These are phyloP conservation scores for Fraxinus baroniana DNA, from an alignment of 305 asterid species.

Conservation along the genomic window DNA sequence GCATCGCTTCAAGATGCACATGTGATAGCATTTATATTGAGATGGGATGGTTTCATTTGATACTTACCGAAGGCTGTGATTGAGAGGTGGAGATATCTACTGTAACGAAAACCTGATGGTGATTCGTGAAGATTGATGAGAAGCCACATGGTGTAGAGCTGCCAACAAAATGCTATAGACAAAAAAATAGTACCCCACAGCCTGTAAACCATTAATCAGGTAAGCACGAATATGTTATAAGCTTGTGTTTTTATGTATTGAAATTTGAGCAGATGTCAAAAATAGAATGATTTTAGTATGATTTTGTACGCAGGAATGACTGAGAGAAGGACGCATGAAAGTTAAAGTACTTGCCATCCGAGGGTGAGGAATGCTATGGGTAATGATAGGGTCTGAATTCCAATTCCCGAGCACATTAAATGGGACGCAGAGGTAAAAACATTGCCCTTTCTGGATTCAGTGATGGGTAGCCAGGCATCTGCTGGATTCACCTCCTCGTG, in stretches of 20 bases:
- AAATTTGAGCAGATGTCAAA: not conserved
- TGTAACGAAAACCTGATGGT: conserved; percentile 46
- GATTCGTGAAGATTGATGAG: conserved; percentile 60
- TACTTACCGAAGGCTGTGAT: conserved; percentile 57
- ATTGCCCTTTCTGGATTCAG: conserved; percentile 54
- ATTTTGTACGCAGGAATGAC: not conserved
- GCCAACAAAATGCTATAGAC: conserved; percentile 45
- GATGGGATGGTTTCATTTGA: not conserved
- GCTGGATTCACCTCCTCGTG: conserved; percentile 23
- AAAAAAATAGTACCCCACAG: conserved; percentile 45
- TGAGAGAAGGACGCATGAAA: not conserved
- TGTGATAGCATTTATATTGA: not conserved
- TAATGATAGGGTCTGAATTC: conserved; percentile 49
- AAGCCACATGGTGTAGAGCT: conserved; percentile 63
- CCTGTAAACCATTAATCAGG: conserved; percentile 32
- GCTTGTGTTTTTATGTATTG: not conserved
- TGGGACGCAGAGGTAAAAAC: conserved; percentile 37
- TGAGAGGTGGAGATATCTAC: conserved; percentile 59
- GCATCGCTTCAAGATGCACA: not conserved
- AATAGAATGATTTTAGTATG: not conserved
- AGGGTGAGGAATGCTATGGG: conserved; percentile 56
- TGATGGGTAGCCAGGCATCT: conserved; percentile 58
- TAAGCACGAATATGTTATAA: not conserved
- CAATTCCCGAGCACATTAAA: conserved; percentile 54
- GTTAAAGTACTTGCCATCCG: conserved; percentile 49